Percentiles rank a stretch among this genome's conserved stretches.
Evolutionary conservation across 768 basidiomycete species (phyloP).

Genomic region (Rhizopogon roseolus): DNA sequence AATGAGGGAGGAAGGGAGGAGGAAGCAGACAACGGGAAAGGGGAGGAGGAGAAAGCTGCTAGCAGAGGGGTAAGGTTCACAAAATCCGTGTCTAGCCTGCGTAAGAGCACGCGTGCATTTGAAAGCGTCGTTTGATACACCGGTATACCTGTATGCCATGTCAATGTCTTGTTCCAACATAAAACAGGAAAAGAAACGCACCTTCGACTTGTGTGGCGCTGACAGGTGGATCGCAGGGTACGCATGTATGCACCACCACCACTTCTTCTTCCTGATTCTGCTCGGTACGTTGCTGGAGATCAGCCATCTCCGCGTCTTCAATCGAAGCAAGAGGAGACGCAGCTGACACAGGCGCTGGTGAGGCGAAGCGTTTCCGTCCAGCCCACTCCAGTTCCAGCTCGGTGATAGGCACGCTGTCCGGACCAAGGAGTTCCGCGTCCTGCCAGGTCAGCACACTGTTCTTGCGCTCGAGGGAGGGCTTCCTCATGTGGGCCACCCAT

Average conservation of each 20-base stretch:
- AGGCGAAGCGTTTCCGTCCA: constrained; percentile 5
- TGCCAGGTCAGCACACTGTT: constrained; percentile 32
- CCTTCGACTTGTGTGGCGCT: constrained; percentile 70
- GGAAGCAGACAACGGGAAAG: constrained; percentile 11
- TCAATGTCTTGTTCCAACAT: constrained; percentile 5
- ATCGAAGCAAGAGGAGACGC: neutral
- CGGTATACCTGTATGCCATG: constrained; percentile 50
- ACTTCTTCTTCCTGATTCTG: constrained; percentile 12
- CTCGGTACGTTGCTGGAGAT: neutral
- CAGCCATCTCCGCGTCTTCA: constrained; percentile 2
- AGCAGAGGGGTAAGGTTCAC: constrained; percentile 65
- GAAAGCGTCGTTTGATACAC: constrained; percentile 67
- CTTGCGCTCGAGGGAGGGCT: neutral
- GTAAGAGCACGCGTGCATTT: constrained; percentile 34
- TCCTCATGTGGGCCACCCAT: neutral
- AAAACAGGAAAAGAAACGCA: constrained; percentile 22
- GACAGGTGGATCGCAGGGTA: constrained; percentile 57
- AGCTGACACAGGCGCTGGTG: constrained; percentile 1
- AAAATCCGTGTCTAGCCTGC: constrained; percentile 76
- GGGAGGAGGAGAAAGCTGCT: constrained; percentile 10
- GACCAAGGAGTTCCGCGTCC: constrained; percentile 41
- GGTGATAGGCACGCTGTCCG: constrained; percentile 37
- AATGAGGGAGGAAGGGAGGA: constrained; percentile 35
- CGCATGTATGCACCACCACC: constrained; percentile 60
- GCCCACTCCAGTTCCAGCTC: constrained; percentile 33